A percentile compares a stretch with the other conserved stretches of the same genome.
phyloP scores from a whole-genome alignment of 2,329 filamentous ascomycete genomes.

The Talaromyces islandicus region DNA sequence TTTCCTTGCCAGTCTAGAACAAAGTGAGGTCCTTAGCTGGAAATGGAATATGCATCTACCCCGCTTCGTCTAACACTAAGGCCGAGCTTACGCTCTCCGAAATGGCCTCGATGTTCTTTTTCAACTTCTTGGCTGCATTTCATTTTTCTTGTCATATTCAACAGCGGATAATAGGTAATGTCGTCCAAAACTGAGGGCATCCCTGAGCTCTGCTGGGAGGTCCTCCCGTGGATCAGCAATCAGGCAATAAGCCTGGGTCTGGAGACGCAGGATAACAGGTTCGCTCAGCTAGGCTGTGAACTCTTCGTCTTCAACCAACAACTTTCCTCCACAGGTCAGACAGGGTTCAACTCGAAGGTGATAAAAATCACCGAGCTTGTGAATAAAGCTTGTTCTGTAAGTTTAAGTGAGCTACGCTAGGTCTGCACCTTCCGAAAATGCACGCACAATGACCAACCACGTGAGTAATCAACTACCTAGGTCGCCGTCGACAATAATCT shows the following conservation, averaged over 20 bases:
- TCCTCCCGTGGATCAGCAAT: constrained; percentile 2
- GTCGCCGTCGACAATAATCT: background rate
- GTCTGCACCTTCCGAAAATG: background rate
- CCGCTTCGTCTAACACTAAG: background rate
- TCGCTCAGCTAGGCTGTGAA: background rate
- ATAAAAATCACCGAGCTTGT: background rate
- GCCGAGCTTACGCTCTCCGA: background rate
- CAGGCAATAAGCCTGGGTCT: background rate
- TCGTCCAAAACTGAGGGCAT: background rate
- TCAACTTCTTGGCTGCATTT: no score
- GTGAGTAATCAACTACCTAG: background rate
- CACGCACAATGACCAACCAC: background rate
- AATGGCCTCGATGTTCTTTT: background rate
- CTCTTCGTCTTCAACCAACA: constrained; percentile 1
- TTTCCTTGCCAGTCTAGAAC: background rate
- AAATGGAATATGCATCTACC: background rate
- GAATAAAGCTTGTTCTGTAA: constrained; percentile 4
- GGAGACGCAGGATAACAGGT: background rate
- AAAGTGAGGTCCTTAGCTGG: background rate
- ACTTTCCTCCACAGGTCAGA: background rate
- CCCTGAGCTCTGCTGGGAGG: background rate
- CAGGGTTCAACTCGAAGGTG: background rate
- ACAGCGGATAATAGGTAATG: background rate
- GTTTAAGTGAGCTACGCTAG: background rate
- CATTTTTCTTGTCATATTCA: no score